Evolutionary conservation across 495 filamentous ascomycete species (phyloP), one percentile per base, ranked within the genome.

Genomic region (Penicillium tannophilum): DNA sequence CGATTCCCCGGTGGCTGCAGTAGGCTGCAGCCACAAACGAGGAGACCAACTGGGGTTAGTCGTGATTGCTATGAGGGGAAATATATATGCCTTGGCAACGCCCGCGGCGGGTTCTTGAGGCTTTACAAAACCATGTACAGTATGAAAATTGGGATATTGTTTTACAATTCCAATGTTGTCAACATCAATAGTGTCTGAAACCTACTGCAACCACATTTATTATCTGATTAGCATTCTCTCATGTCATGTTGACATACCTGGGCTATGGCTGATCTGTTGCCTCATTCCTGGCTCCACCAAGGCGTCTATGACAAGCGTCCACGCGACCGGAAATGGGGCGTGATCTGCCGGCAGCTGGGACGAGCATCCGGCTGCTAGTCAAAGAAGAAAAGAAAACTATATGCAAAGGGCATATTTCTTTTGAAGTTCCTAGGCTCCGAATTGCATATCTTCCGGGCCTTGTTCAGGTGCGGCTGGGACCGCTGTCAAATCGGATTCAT

Each of bases 1-100:
- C 46, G 46, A 48, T 30, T 48, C 46, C 16, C 43, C 23, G 43
- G 43, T 46, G 43, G 43, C 43, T 46, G 43, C 43, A 46, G 20
- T 23, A 23, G 43, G 17, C 43, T 46, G 43, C 43, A 46, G 43
- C 43, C 43, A 46, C 43, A 46, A 46, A 46, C 19, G 43, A 46
- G 43, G 19, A 20, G 42, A 20, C 42, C 16, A 20, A 23, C 43
- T 46, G 43, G 19, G 43, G 43, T 46, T 24, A 6, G 43, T 24
- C 24, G 19, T 46, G 43, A 11, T 20, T 24, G 43, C 19, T 24
- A 46, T 44, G 42, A 44, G 7, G 12, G 39, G 39, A n/a, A 5
- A 41, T n/a, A 17, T 17, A 41, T 17, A 41, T 39, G 14, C 16
- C 39, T 1, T 41, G 16, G 39, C 39, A 41, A 41, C 39, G n/a